Evolutionary conservation across 1,284 basidiomycete species (phyloP).

Genomic region (Melampsora larici-populina): DNA sequence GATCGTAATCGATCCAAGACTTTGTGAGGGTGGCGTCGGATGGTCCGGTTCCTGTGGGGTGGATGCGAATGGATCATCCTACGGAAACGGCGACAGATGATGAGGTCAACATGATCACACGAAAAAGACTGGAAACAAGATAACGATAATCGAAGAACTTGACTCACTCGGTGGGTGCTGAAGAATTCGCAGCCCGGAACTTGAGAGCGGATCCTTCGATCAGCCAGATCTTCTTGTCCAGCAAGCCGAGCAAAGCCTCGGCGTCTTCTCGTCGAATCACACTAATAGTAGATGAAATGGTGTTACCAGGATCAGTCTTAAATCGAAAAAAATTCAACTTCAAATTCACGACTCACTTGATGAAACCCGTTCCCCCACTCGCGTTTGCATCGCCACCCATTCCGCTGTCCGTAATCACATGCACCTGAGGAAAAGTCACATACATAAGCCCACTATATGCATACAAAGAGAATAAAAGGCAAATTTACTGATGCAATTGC

Average conservation of each 20-base stretch:
- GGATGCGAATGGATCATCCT: conserved; percentile 6
- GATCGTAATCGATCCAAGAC: conserved; percentile 39
- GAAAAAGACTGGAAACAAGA: not conserved
- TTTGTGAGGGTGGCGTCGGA: conserved; percentile 36
- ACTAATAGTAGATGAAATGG: conserved; percentile 1
- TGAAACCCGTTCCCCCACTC: conserved; percentile 32
- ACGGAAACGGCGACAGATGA: not conserved
- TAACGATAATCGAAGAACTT: not conserved
- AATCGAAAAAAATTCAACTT: too few relatives aligned
- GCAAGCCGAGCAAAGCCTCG: conserved; percentile 25
- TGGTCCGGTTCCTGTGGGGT: conserved; percentile 23
- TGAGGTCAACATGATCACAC: not conserved
- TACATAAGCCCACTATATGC: too few relatives aligned
- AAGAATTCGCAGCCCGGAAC: conserved; percentile 39
- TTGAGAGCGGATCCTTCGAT: conserved; percentile 38
- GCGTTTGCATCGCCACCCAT: conserved; percentile 4
- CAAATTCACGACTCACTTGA: conserved; percentile 16
- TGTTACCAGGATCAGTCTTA: not conserved
- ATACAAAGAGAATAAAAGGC: too few relatives aligned
- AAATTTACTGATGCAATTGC: conserved; percentile 17
- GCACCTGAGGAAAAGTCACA: conserved; percentile 14
- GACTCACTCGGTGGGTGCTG: conserved; percentile 28
- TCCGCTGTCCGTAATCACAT: conserved; percentile 32
- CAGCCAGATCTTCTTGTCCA: conserved; percentile 40
- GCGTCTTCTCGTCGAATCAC: conserved; percentile 28